Evolutionary conservation across 257 asterid genomes (phyloP).

Genomic region (Osmanthus fragrans): DNA sequence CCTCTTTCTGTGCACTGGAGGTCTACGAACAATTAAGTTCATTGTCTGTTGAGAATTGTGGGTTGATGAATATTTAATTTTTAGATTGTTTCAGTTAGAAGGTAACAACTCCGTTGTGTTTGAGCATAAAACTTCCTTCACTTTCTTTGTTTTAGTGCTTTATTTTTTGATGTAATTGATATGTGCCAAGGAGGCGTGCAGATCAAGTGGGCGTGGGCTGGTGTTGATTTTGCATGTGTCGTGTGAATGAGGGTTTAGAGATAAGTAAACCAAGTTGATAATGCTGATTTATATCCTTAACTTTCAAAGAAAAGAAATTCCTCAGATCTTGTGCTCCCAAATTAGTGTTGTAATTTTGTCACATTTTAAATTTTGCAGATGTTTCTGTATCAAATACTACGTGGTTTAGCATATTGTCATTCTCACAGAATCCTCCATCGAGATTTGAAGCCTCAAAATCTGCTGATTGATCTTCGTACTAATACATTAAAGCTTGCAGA

Average conservation of each 20-base stretch:
- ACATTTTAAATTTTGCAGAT: constrained; percentile 38
- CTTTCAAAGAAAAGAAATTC: background rate
- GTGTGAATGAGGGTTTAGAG: background rate
- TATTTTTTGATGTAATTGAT: background rate
- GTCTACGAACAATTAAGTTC: constrained; percentile 7
- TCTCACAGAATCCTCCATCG: constrained; percentile 94
- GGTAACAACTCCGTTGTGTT: background rate
- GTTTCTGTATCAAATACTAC: constrained; percentile 81
- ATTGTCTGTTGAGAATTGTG: constrained; percentile 12
- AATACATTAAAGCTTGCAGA: constrained; percentile 91
- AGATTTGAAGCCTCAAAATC: constrained; percentile 92
- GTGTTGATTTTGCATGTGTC: background rate
- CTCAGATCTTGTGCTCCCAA: constrained; percentile 18
- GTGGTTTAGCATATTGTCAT: constrained; percentile 92
- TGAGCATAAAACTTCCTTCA: background rate
- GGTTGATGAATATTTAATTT: background rate
- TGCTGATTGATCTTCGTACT: constrained; percentile 85
- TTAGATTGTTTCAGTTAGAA: background rate
- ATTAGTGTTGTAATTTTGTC: constrained; percentile 24
- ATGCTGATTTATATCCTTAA: background rate
- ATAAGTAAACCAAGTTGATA: background rate
- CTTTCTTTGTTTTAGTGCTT: too few relatives aligned
- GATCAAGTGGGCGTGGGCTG: background rate
- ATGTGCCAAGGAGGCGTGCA: background rate
- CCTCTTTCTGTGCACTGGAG: constrained; percentile 25